Evolutionary conservation across 768 basidiomycete species (phyloP), one percentile per base, ranked within the genome.

Genomic region (Rhodotorula toruloides): DNA sequence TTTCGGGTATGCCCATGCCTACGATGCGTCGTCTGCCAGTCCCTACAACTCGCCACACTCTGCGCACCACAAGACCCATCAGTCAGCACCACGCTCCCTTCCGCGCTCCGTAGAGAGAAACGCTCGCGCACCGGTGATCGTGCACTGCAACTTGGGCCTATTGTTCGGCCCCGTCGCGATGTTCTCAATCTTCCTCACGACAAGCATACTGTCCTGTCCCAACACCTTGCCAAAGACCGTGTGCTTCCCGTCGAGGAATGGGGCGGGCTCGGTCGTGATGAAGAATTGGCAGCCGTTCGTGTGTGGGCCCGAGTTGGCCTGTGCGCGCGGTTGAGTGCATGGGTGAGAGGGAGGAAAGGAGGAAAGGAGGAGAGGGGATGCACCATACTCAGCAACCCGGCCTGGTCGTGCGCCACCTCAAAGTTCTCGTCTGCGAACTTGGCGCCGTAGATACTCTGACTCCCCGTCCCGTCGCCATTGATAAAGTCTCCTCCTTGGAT

Each of bases 231-330:
- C 91, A 73, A 96, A 96, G 3, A 93, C 91, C 72, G 92, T 88
- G 76, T 94, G 91, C 77, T 93, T 71, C 86, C 90, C 67, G 76
- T 99, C 93, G 49, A 99, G 84, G 78, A 98, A 98, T 68, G 93
- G 90, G 70, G 93, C 94, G 72, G 89, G 88, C 14, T 86, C 90
- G 3, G 90, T 92, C 0, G 96, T 99, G 76, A 99, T 87, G 82
- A 99, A 99, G 81, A 98, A 99, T 85, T 94, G 91, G 77, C 90
- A 93, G 4, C 93, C 94, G 70, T 97, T 98, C 21, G 91, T 93
- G 74, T 90, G 87, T 4, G 88, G 84, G 10, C 94, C 94, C 0
- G 93, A 96, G 79, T 97, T 98, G 0, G 93, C 94, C 91, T 93
- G 56, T 16, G 34, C 3, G 39, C 6, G 6, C 19, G 3, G 31